Evolutionary conservation across 2,329 filamentous ascomycete genomes (phyloP).

Genomic region (Cordyceps militaris): DNA sequence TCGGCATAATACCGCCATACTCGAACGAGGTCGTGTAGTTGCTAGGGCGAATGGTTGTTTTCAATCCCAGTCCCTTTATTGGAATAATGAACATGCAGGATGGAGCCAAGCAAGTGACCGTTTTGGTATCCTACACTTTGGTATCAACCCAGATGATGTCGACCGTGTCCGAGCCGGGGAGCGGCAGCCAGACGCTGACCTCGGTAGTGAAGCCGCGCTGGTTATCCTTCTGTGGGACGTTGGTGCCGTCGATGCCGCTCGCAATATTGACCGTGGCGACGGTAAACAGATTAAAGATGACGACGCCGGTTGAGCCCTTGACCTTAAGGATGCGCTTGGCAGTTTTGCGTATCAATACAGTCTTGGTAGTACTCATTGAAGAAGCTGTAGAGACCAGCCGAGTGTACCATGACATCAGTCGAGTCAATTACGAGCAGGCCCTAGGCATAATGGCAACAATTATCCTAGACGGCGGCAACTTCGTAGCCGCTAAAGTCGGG

Average conservation of each 20-base stretch:
- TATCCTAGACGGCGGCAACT: slow-evolving; percentile 21
- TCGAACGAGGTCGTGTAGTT: slow-evolving; percentile 18
- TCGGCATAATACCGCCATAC: slow-evolving; percentile 13
- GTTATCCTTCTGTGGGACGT: slow-evolving; percentile 16
- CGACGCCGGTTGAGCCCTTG: slow-evolving; percentile 14
- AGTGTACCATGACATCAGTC: slow-evolving; percentile 40
- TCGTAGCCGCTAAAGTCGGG: slow-evolving; percentile 18
- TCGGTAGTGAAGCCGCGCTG: slow-evolving; percentile 20
- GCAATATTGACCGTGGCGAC: slow-evolving; percentile 12
- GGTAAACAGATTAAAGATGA: slow-evolving; percentile 13
- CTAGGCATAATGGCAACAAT: slow-evolving; percentile 34
- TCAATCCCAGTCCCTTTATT: slow-evolving; percentile 13
- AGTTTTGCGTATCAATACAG: slow-evolving; percentile 39
- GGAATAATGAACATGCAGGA: slow-evolving; percentile 21
- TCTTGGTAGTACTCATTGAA: slow-evolving; percentile 50
- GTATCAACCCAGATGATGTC: slow-evolving; percentile 19
- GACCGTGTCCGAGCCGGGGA: slow-evolving; percentile 17
- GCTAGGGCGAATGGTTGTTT: slow-evolving; percentile 15
- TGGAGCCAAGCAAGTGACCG: slow-evolving; percentile 13
- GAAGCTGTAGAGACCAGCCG: slow-evolving; percentile 51
- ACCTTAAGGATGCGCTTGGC: slow-evolving; percentile 30
- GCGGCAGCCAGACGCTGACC: slow-evolving; percentile 22
- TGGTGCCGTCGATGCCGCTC: slow-evolving; percentile 12
- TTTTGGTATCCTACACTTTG: slow-evolving; percentile 12
- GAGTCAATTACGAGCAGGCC: slow-evolving; percentile 45